These are phyloP conservation scores for Polygonum aviculare DNA, from an alignment of 148 eudicot genomes.

Conservation along the genomic window DNA sequence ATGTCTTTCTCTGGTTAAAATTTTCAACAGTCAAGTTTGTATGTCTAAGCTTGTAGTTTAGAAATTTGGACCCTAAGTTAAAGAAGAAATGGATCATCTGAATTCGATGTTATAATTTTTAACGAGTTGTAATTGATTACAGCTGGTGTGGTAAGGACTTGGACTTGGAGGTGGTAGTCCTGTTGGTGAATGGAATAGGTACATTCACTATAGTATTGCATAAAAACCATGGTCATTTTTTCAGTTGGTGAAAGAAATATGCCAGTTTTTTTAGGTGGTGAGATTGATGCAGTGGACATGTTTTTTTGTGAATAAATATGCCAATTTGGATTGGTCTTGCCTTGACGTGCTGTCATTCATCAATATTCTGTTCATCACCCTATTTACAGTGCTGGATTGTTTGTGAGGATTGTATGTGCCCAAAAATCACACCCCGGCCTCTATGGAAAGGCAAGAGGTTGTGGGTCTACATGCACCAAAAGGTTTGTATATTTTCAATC, in stretches of 20 bases:
- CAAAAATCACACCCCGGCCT: conserved; percentile 38
- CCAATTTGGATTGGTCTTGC: too few relatives aligned
- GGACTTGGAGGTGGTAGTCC: conserved; percentile 69
- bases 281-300: too few relatives aligned
- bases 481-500: conserved; percentile 37
- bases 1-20: conserved; percentile 14
- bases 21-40: not conserved
- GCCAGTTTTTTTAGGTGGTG: too few relatives aligned
- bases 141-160: conserved; percentile 89
- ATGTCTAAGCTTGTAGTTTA: not conserved
- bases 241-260: too few relatives aligned
- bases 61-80: not conserved
- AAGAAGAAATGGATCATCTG: not conserved
- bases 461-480: conserved; percentile 99
- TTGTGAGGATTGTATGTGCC: conserved; percentile 83
- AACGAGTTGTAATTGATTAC: conserved; percentile 7
- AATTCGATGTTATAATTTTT: not conserved
- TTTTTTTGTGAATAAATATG: too few relatives aligned
- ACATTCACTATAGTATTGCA: conserved; percentile 7
- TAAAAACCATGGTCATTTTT: not conserved
- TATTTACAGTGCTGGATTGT: conserved; percentile 83
- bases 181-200: conserved; percentile 86
- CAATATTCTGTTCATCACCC: not conserved
- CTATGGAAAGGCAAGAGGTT: conserved; percentile 61
- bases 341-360: not conserved